Conservation (phyloP, 768 basidiomycete genomes). For the Austroboletus eburneus region DNA sequence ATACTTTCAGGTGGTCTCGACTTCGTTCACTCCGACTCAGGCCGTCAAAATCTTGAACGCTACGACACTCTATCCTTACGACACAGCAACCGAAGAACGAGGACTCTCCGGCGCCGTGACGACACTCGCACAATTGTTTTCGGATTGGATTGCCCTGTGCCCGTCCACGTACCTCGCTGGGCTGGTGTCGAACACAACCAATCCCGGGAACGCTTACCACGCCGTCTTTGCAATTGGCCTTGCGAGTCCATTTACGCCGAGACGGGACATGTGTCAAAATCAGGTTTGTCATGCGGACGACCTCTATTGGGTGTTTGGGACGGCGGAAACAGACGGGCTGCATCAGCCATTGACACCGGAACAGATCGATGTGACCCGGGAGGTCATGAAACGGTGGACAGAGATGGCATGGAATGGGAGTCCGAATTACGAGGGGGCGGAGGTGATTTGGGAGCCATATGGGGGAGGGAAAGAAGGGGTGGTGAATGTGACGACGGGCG, state of each 20-base stretch:
- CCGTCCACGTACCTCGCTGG: slow-evolving; percentile 11
- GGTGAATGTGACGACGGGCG: slow-evolving; percentile 7
- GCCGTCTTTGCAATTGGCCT: slow-evolving; percentile 9
- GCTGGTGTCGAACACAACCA: slow-evolving; percentile 18
- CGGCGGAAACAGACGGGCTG: slow-evolving; percentile 14
- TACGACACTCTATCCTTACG: slow-evolving; percentile 16
- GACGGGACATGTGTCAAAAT: slow-evolving; percentile 8
- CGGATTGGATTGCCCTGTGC: slow-evolving; percentile 10
- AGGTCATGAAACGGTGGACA: slow-evolving; percentile 8
- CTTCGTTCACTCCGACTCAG: slow-evolving; percentile 8
- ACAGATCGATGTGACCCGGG: slow-evolving; percentile 3
- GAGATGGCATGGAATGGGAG: slow-evolving; percentile 17
- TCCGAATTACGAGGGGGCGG: slow-evolving; percentile 12
- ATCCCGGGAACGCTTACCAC: slow-evolving; percentile 10
- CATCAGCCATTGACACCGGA: slow-evolving; percentile 11
- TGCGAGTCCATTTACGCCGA: slow-evolving; percentile 12
- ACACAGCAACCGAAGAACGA: slow-evolving; percentile 2
- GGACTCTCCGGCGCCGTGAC: slow-evolving; percentile 13
- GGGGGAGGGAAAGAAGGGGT: slow-evolving; percentile 7
- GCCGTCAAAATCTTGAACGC: slow-evolving; percentile 7
- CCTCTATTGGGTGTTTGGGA: slow-evolving; percentile 18
- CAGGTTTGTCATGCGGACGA: slow-evolving; percentile 19
- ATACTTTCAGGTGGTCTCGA: slow-evolving; percentile 2
- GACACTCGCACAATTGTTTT: slow-evolving; percentile 11
- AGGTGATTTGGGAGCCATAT: slow-evolving; percentile 13